Evolutionary conservation across 495 filamentous ascomycete species (phyloP).

Genomic region (Halenospora varia): DNA sequence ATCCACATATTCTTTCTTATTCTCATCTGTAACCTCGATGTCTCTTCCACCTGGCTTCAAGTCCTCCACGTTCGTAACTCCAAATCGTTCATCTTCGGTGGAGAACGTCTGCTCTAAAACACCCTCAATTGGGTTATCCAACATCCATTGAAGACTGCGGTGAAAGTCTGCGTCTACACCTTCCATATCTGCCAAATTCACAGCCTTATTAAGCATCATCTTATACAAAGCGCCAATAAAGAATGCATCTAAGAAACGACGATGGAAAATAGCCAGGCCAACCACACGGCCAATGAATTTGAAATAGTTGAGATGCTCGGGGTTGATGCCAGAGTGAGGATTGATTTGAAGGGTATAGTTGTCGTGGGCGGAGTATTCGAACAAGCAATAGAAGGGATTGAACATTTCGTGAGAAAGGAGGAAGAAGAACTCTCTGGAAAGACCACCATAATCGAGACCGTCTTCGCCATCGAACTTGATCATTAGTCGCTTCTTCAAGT

Average conservation of each 20-base stretch:
- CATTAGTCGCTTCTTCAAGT: conserved; percentile 97
- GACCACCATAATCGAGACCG: conserved; percentile 94
- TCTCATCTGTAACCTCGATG: conserved; percentile 94
- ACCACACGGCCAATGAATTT: conserved; percentile 99
- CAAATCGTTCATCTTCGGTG: conserved; percentile 96
- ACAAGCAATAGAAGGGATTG: conserved; percentile 99
- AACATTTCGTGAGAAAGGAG: conserved; percentile 99
- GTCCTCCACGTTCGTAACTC: conserved; percentile 86
- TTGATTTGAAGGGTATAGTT: conserved; percentile 99
- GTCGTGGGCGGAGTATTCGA: conserved; percentile 99
- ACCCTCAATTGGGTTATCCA: conserved; percentile 93
- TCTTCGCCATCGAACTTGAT: conserved; percentile 99
- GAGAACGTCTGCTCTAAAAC: conserved; percentile 92
- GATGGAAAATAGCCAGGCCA: conserved; percentile 96
- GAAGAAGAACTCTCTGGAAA: conserved; percentile 99
- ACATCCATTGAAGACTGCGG: conserved; percentile 88
- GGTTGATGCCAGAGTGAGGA: conserved; percentile 98
- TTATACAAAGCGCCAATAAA: conserved; percentile 99
- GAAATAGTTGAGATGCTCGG: conserved; percentile 99
- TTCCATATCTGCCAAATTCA: conserved; percentile 93
- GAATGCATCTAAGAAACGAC: conserved; percentile 96
- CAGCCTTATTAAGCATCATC: conserved; percentile 95
- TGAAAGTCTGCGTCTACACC: conserved; percentile 98
- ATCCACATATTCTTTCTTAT: conserved; percentile 93
- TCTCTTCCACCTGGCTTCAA: conserved; percentile 86